These are phyloP conservation scores for Calycina marina DNA, from an alignment of 2,329 filamentous ascomycete genomes.

Conservation along the genomic window DNA sequence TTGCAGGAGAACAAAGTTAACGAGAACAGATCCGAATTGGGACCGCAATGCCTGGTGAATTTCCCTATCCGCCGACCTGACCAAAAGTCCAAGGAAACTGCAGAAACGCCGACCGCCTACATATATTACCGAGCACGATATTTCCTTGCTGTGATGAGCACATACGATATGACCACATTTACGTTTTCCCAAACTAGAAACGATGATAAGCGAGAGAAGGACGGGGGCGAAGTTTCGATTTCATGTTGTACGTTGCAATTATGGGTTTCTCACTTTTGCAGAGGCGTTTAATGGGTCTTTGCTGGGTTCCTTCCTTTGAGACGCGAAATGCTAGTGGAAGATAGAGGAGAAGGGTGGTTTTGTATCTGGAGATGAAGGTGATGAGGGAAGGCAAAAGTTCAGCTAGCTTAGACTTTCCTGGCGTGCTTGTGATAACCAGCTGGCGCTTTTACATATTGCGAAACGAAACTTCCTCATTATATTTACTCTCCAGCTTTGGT, in stretches of 20 bases:
- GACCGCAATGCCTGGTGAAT: slow-evolving; percentile 76
- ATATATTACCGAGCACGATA: slow-evolving; percentile 14
- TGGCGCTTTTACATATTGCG: no score
- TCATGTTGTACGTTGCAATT: slow-evolving; percentile 9
- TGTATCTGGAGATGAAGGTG: no score
- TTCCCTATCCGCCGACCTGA: slow-evolving; percentile 7
- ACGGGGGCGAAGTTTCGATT: background rate
- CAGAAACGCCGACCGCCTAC: slow-evolving; percentile 26
- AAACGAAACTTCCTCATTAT: no score
- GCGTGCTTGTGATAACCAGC: no score
- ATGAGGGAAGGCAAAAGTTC: no score
- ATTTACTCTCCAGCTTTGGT: no score
- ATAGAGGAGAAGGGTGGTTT: no score
- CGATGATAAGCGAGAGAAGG: slow-evolving; percentile 3
- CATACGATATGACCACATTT: slow-evolving; percentile 12
- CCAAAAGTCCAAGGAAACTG: slow-evolving; percentile 27
- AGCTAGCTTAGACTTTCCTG: no score
- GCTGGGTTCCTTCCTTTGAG: no score
- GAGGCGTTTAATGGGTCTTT: slow-evolving; percentile 7
- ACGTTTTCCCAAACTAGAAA: background rate
- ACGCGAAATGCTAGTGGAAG: no score
- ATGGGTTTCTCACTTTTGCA: slow-evolving; percentile 3
- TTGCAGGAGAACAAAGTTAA: slow-evolving; percentile 9
- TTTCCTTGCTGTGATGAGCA: slow-evolving; percentile 13
- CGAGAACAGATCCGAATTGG: slow-evolving; percentile 76